A percentile compares a stretch with the other conserved stretches of the same genome.
phyloP scores from a whole-genome alignment of 768 basidiomycete species.

The Termitomyces sp. region DNA sequence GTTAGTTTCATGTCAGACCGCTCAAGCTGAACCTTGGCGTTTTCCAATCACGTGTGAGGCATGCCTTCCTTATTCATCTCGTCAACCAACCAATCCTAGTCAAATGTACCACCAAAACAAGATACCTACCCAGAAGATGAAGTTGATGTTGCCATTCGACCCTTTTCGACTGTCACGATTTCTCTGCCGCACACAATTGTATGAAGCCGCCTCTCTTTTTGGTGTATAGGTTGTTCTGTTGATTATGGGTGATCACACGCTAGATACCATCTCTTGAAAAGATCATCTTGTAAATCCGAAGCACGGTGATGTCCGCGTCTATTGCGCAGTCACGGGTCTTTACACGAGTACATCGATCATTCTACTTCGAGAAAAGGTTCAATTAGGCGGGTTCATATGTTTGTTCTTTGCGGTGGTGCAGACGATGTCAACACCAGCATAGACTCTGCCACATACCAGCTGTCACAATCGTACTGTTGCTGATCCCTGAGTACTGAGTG shows the following conservation, averaged over 20 bases:
- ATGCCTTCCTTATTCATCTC: slow-evolving; percentile 6
- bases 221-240: slow-evolving; percentile 14
- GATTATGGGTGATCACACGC: slow-evolving; percentile 16
- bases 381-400: background rate
- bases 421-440: slow-evolving; percentile 5
- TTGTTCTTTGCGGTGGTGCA: background rate
- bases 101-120: background rate
- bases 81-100: slow-evolving; percentile 4
- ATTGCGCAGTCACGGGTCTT: slow-evolving; percentile 1
- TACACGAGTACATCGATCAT: slow-evolving; percentile 1
- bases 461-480: no score
- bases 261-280: slow-evolving; percentile 7
- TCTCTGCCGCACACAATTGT: background rate
- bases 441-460: slow-evolving; percentile 1
- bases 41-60: background rate
- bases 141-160: background rate
- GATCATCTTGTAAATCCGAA: no score
- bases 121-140: background rate
- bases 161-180: background rate
- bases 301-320: background rate
- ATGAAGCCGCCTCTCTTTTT: slow-evolving; percentile 6
- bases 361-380: background rate
- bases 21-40: no score
- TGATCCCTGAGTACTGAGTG: no score
- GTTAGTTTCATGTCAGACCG: no score